phyloP scores from a whole-genome alignment of 2,329 filamentous ascomycete species.

The Venturiaceae sp. region DNA sequence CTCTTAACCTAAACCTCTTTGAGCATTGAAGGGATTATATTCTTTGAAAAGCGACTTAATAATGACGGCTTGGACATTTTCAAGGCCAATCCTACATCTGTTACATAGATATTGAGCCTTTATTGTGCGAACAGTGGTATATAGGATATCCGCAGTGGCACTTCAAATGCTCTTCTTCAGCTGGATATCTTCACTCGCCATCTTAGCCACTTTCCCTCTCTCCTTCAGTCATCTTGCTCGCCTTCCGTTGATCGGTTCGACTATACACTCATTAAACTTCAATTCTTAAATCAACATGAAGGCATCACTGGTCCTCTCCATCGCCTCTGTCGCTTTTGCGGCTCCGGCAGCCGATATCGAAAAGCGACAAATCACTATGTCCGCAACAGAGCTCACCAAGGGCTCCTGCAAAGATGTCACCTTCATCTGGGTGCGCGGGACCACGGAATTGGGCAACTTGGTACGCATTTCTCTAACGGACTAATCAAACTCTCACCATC shows the following conservation, averaged over 20 bases:
- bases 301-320: not conserved
- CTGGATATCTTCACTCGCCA: not conserved
- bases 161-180: not conserved
- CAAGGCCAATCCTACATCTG: not conserved
- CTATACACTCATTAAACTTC: not conserved
- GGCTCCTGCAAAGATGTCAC: constrained; percentile 23
- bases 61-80: not conserved
- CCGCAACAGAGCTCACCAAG: not conserved
- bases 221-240: not conserved
- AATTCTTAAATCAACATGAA: not conserved
- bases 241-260: not conserved
- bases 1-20: not conserved
- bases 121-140: not conserved
- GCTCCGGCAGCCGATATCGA: constrained; percentile 1
- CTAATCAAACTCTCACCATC: not conserved
- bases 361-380: not conserved
- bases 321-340: constrained; percentile 1
- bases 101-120: not conserved
- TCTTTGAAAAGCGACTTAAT: not conserved
- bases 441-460: constrained; percentile 29
- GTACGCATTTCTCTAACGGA: constrained; percentile 10
- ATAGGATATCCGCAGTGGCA: not conserved
- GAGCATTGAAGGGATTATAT: not conserved
- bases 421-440: constrained; percentile 32
- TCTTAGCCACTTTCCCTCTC: not conserved